Percentiles rank a stretch among this genome's conserved stretches.
These are phyloP conservation scores for Phytopythium oedochilum DNA, from an alignment of 352 stramenopile species.

Conservation along the genomic window DNA sequence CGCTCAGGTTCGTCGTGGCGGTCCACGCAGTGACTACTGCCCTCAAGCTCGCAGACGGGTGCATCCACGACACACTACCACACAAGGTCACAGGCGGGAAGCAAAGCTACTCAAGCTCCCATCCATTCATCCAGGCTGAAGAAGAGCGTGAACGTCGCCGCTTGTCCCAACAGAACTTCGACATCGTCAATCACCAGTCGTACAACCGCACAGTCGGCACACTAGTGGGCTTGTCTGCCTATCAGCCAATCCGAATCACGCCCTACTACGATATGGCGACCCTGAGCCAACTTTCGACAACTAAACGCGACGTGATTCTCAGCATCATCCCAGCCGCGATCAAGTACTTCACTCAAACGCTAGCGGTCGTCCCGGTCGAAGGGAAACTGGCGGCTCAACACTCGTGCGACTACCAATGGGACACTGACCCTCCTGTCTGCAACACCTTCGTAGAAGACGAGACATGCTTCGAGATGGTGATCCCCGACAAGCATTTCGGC, in stretches of 20 bases:
- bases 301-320: constrained; percentile 29
- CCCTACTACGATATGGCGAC: constrained; percentile 56
- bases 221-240: constrained; percentile 12
- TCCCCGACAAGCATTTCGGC: constrained; percentile 49
- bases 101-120: constrained; percentile 13
- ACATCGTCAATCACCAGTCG: constrained; percentile 6
- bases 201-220: constrained; percentile 29
- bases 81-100: constrained; percentile 9
- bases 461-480: constrained; percentile 68
- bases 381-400: constrained; percentile 52
- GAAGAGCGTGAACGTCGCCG: constrained; percentile 4
- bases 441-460: constrained; percentile 35
- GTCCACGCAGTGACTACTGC: background rate
- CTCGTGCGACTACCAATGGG: constrained; percentile 41
- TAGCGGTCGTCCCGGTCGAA: constrained; percentile 61
- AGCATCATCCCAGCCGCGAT: constrained; percentile 55
- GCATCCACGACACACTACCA: constrained; percentile 26
- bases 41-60: background rate
- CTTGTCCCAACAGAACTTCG: background rate
- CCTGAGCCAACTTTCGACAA: constrained; percentile 26
- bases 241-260: constrained; percentile 57
- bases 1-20: background rate
- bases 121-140: constrained; percentile 16
- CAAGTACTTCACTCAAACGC: constrained; percentile 27
- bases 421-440: constrained; percentile 42